phyloP scores from a whole-genome alignment of 768 basidiomycete genomes.

The Lactifluus subvellereus region DNA sequence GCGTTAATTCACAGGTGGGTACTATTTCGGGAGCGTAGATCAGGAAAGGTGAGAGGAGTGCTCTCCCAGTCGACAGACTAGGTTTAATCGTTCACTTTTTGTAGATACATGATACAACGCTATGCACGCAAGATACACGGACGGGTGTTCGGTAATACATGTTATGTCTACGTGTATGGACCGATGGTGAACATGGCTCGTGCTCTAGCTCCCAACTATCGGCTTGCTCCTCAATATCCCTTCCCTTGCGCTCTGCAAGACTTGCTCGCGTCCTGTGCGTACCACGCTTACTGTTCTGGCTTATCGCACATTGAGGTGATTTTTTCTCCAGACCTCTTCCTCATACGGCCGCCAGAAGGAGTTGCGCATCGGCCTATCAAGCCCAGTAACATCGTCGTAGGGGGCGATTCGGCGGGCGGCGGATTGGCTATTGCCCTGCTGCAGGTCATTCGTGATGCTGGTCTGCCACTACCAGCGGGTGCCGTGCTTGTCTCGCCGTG shows the following conservation, averaged over 20 bases:
- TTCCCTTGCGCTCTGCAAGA: constrained; percentile 94
- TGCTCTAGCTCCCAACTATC: constrained; percentile 63
- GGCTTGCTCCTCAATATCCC: constrained; percentile 91
- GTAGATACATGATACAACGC: constrained; percentile 69
- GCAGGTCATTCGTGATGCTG: constrained; percentile 80
- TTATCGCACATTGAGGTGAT: neutral
- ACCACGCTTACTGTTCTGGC: constrained; percentile 23
- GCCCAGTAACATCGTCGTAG: constrained; percentile 75
- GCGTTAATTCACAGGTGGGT: constrained; percentile 48
- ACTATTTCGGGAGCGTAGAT: constrained; percentile 78
- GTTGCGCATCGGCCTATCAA: constrained; percentile 74
- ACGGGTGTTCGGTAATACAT: constrained; percentile 62
- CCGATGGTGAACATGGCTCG: constrained; percentile 7
- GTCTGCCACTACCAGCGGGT: constrained; percentile 81
- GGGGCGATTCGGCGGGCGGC: constrained; percentile 95
- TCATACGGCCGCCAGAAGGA: constrained; percentile 82
- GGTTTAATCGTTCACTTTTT: neutral
- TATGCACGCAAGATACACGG: constrained; percentile 91
- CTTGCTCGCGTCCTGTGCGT: constrained; percentile 71
- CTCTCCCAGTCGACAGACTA: neutral
- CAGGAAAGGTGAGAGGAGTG: constrained; percentile 51
- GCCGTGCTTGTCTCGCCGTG: constrained; percentile 89
- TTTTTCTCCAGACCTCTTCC: constrained; percentile 60
- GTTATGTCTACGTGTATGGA: neutral
- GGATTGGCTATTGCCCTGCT: constrained; percentile 78